These are phyloP conservation scores for Marvania coccoides DNA, from an alignment of 139 green algal species.

Conservation along the genomic window DNA sequence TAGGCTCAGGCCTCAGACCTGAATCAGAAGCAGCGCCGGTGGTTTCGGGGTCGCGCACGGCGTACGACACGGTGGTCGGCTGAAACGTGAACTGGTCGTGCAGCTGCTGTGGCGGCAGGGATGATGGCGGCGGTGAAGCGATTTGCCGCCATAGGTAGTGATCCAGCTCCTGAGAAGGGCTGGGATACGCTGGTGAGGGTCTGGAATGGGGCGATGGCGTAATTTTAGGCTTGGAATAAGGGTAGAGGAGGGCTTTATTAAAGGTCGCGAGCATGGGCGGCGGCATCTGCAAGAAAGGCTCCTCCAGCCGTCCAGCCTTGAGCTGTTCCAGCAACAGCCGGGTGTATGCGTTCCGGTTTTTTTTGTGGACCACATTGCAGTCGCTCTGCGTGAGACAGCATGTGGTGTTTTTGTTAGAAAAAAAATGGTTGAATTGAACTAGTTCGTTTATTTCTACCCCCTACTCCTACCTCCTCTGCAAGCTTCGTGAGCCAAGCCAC, in stretches of 20 bases:
- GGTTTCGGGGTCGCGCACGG: too few relatives aligned
- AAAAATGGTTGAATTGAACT: background rate
- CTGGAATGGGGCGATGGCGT: too few relatives aligned
- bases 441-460: background rate
- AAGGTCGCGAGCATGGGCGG: constrained; percentile 44
- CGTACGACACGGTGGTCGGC: too few relatives aligned
- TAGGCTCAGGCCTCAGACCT: too few relatives aligned
- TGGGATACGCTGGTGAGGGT: too few relatives aligned
- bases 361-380: constrained; percentile 51
- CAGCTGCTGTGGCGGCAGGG: too few relatives aligned
- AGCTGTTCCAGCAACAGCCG: constrained; percentile 60
- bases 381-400: constrained; percentile 15
- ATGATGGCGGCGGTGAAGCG: too few relatives aligned
- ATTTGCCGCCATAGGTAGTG: background rate
- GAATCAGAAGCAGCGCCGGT: too few relatives aligned
- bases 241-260: constrained; percentile 5
- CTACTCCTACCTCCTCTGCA: constrained; percentile 25
- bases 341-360: constrained; percentile 58
- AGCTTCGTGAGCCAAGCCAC: constrained; percentile 48
- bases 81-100: too few relatives aligned
- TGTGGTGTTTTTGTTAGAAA: background rate
- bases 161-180: background rate
- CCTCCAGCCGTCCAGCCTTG: constrained; percentile 31
- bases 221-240: background rate
- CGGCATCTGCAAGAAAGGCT: constrained; percentile 42